Base-by-base conservation (phyloP, 345 rosid species). In the Cardiospermum halicacabum region DNA sequence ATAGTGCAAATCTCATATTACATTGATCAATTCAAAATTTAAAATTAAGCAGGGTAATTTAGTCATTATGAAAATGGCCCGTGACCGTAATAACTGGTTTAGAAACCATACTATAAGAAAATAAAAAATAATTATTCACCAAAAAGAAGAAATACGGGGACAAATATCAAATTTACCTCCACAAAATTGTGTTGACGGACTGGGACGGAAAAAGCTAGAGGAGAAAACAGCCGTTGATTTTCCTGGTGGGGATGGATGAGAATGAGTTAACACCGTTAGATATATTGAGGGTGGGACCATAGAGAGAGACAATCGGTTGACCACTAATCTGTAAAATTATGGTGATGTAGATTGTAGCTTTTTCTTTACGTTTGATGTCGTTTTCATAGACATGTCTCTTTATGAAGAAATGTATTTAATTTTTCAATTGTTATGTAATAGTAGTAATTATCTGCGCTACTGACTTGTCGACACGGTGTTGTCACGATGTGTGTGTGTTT, bases 331-430 rank as follows among this genome's bases (percentile, higher is more conserved):
- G n/a, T n/a, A n/a, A n/a, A 61, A 47, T 58, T 22, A 50, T 70
- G 36, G 26, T 3, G 10, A 1, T 53, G 50, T 31, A 25, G 54
- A 15, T 31, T 1, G 36, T 74, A 73, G 76, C 79, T 81, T 80
- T 71, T 71, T 53, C 43, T 5, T 48, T 27, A 63, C 58, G 73
- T 56, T 69, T 12, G 9, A 26, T 19, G 65, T 71, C 77, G 81
- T 69, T 74, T 74, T 72, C 61, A 10, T 58, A 18, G 49, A 36
- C 53, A 16, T 25, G 47, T 32, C 56, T 1, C 40, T 60, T 73
- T 73, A 50, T 64, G 66, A 64, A 58, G 80, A 78, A 75, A 58
- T 40, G 61, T n/a, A n/a, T n/a, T n/a, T n/a, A n/a, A n/a, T n/a
- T n/a, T n/a, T n/a, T n/a, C n/a, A n/a, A n/a, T n/a, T n/a, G 26